A percentile compares a stretch with the other conserved stretches of the same genome.
Evolutionary conservation across 2,329 filamentous ascomycete species (phyloP).

Genomic region (Periconia sp.): DNA sequence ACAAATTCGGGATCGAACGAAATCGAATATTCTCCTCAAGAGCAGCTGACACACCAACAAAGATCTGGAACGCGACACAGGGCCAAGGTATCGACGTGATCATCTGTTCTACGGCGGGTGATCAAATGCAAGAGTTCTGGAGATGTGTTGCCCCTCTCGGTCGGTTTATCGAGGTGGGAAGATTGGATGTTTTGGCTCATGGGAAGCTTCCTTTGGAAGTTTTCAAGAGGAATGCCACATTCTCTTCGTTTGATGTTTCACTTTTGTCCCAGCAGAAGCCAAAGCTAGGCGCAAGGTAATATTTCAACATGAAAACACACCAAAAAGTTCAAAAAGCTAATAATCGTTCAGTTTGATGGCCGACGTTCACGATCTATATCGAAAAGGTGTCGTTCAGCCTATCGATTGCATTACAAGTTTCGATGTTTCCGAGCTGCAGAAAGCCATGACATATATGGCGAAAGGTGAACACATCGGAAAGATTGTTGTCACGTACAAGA

Average conservation of each 20-base stretch:
- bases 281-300: conserved; percentile 9
- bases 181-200: background rate
- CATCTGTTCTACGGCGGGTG: conserved; percentile 23
- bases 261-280: conserved; percentile 2
- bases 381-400: conserved; percentile 2
- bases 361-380: background rate
- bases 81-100: conserved; percentile 32
- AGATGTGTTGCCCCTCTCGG: conserved; percentile 26
- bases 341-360: background rate
- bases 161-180: conserved; percentile 23
- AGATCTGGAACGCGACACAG: conserved; percentile 11
- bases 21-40: background rate
- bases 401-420: conserved; percentile 16
- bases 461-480: conserved; percentile 45
- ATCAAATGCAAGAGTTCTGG: conserved; percentile 19
- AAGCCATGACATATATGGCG: conserved; percentile 35
- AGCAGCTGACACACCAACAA: no score
- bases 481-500: conserved; percentile 33
- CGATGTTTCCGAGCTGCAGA: conserved; percentile 23
- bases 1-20: conserved; percentile 11
- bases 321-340: background rate
- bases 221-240: conserved; percentile 8
- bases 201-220: conserved; percentile 1
- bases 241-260: conserved; percentile 15
- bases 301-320: background rate